Percentiles rank a stretch among this genome's conserved stretches.
phyloP scores from a whole-genome alignment of 108 stramenopile species.

The Nitzschia sp. region DNA sequence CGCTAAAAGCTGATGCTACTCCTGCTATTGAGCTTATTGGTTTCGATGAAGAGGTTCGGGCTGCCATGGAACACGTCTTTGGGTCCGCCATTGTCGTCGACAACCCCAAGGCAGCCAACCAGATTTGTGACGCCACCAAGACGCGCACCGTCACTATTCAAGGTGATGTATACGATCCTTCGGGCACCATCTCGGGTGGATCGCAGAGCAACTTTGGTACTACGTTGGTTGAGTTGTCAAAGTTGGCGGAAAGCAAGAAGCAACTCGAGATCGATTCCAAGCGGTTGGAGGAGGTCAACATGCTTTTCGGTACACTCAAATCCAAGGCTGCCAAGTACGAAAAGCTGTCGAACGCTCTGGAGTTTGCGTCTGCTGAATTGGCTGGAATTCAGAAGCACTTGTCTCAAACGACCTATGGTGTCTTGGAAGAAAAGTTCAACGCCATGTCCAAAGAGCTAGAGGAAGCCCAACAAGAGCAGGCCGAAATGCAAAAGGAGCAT shows the following conservation, averaged over 20 bases:
- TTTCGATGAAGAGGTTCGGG: slow-evolving; percentile 92
- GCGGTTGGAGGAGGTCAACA: slow-evolving; percentile 49
- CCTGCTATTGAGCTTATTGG: slow-evolving; percentile 96
- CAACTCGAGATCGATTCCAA: slow-evolving; percentile 50
- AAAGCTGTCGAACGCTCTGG: slow-evolving; percentile 62
- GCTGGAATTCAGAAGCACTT: slow-evolving; percentile 81
- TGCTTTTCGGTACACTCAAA: slow-evolving; percentile 57
- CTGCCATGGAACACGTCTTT: slow-evolving; percentile 96
- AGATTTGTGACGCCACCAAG: slow-evolving; percentile 90
- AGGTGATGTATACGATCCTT: slow-evolving; percentile 97
- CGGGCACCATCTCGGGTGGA: slow-evolving; percentile 96
- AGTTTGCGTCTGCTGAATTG: slow-evolving; percentile 77
- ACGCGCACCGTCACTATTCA: slow-evolving; percentile 94
- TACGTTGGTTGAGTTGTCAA: slow-evolving; percentile 74
- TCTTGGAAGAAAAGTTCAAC: slow-evolving; percentile 72
- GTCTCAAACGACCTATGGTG: slow-evolving; percentile 85
- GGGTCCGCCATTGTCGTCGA: slow-evolving; percentile 94
- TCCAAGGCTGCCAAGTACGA: slow-evolving; percentile 52
- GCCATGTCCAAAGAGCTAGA: slow-evolving; percentile 69
- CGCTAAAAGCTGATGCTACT: slow-evolving; percentile 70
- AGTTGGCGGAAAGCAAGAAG: slow-evolving; percentile 54
- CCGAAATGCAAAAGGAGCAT: slow-evolving; percentile 75
- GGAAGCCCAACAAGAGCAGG: slow-evolving; percentile 57
- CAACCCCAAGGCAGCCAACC: slow-evolving; percentile 84
- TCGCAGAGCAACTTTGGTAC: slow-evolving; percentile 77